phyloP scores from a whole-genome alignment of 331 rosid genomes.

The Acacia pycnantha region DNA sequence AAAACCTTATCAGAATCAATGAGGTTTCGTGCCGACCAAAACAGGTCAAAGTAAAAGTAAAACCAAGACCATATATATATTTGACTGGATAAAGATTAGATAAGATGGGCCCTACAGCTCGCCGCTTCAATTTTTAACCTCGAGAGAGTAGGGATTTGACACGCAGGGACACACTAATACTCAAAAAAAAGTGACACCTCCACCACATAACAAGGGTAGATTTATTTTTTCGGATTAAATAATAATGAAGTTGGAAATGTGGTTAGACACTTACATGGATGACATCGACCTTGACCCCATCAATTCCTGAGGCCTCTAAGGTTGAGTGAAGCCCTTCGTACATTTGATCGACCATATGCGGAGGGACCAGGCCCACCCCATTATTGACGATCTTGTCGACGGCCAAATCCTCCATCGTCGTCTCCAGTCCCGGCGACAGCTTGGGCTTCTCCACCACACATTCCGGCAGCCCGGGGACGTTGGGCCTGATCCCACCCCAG shows the following conservation, averaged over 20 bases:
- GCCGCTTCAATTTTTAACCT: not conserved
- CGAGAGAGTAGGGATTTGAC: not conserved
- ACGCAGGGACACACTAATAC: not conserved
- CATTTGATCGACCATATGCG: slow-evolving; percentile 59
- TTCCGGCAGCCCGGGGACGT: slow-evolving; percentile 60
- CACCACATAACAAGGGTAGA: no score
- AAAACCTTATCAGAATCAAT: not conserved
- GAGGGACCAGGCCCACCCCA: slow-evolving; percentile 77
- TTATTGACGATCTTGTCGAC: slow-evolving; percentile 79
- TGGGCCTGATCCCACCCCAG: slow-evolving; percentile 91
- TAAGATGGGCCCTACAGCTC: not conserved
- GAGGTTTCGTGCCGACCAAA: slow-evolving; percentile 45
- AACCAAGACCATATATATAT: not conserved
- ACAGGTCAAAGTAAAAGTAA: slow-evolving; percentile 3
- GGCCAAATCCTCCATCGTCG: slow-evolving; percentile 86
- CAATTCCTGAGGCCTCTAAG: slow-evolving; percentile 66
- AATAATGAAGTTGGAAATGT: not conserved
- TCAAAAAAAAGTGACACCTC: not conserved
- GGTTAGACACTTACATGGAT: slow-evolving; percentile 64
- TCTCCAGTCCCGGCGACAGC: slow-evolving; percentile 56
- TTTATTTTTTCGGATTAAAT: not conserved
- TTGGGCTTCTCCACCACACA: slow-evolving; percentile 48
- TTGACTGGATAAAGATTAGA: not conserved
- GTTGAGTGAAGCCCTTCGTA: slow-evolving; percentile 80
- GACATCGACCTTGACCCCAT: slow-evolving; percentile 93